Percentiles rank a stretch among this genome's conserved stretches.
phyloP scores from a whole-genome alignment of 2,329 filamentous ascomycete species.

The Colletotrichum sp. region DNA sequence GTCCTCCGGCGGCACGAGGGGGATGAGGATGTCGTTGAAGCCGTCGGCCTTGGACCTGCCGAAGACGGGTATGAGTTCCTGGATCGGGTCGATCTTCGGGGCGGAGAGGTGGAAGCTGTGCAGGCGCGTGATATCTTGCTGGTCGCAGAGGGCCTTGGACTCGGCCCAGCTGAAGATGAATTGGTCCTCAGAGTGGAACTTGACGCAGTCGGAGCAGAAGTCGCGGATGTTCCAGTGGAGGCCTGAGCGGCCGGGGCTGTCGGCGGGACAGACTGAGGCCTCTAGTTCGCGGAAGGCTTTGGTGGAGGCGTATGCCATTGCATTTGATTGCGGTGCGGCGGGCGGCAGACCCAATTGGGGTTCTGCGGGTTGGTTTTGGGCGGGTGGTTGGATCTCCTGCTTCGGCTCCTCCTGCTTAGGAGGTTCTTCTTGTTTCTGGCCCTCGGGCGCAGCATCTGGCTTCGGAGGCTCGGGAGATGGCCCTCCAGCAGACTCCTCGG shows the following conservation, averaged over 20 bases:
- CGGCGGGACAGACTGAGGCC: conserved; percentile 63
- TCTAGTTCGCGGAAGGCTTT: conserved; percentile 46
- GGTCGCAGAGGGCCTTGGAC: conserved; percentile 73
- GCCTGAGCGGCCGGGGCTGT: conserved; percentile 62
- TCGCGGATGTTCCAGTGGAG: conserved; percentile 68
- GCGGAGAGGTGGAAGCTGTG: conserved; percentile 77
- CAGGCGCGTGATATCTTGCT: conserved; percentile 76
- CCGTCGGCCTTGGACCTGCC: conserved; percentile 74
- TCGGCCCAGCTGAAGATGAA: conserved; percentile 71
- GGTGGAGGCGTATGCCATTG: conserved; percentile 4
- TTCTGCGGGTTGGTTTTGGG: background rate
- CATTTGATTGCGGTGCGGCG: background rate
- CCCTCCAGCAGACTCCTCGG: conserved; percentile 21
- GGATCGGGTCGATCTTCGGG: conserved; percentile 64
- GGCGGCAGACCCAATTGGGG: background rate
- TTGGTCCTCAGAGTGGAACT: conserved; percentile 69
- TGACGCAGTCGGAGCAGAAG: conserved; percentile 68
- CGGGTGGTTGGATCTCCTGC: background rate
- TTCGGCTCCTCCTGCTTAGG: background rate
- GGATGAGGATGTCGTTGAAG: conserved; percentile 80
- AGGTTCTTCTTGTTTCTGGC: background rate
- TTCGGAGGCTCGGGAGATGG: conserved; percentile 13
- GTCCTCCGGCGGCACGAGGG: conserved; percentile 54
- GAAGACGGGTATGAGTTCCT: conserved; percentile 75
- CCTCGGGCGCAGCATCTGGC: background rate